A percentile compares a stretch with the other conserved stretches of the same genome.
These are phyloP conservation scores for Fusarium beomiforme DNA, from an alignment of 2,329 filamentous ascomycete genomes.

Conservation along the genomic window DNA sequence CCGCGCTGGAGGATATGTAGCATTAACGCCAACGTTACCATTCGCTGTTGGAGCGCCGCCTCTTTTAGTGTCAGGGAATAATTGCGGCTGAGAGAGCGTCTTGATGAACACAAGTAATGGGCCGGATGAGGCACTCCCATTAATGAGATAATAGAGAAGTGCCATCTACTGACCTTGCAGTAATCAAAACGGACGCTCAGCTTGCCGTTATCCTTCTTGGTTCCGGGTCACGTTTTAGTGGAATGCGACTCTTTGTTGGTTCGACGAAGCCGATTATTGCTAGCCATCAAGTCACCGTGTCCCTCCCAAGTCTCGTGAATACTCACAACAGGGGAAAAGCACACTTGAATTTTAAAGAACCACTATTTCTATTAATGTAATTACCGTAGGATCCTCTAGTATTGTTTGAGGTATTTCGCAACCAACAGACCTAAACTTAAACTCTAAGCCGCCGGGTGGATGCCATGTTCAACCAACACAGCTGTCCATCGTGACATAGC, in stretches of 20 bases:
- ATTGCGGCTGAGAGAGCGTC: background rate
- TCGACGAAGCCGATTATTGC: background rate
- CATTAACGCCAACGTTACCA: no score
- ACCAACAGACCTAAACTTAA: background rate
- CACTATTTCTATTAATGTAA: background rate
- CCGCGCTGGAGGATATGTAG: background rate
- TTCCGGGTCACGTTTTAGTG: no score
- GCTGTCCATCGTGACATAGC: no score
- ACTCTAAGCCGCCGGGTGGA: background rate
- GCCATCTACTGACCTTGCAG: background rate
- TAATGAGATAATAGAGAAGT: no score
- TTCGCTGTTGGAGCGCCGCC: background rate
- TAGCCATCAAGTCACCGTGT: background rate
- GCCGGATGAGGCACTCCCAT: no score
- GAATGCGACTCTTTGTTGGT: background rate
- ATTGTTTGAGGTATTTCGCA: background rate
- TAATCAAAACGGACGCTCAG: background rate
- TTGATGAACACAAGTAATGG: background rate
- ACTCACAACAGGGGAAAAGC: background rate
- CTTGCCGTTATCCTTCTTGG: background rate
- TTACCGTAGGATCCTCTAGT: background rate
- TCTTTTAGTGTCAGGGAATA: no score
- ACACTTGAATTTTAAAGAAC: background rate
- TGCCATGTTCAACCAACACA: background rate
- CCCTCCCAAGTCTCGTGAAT: background rate